A percentile compares a stretch with the other conserved stretches of the same genome.
Evolutionary conservation across 2,329 filamentous ascomycete species (phyloP).

Genomic region (Thelonectria rubi): DNA sequence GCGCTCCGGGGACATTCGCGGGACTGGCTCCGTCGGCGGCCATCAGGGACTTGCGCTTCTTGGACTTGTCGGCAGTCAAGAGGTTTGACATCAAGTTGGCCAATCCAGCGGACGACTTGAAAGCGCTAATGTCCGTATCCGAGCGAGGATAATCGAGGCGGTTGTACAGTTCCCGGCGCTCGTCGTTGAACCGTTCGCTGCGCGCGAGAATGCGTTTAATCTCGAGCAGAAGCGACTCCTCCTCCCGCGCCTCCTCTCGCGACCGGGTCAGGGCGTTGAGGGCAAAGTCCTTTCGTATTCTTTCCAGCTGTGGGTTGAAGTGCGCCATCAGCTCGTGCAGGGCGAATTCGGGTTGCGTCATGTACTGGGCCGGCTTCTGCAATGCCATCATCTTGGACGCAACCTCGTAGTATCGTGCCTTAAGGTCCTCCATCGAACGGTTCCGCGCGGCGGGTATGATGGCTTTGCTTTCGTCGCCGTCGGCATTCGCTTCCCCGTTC

Average conservation of each 20-base stretch:
- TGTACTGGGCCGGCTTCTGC: conserved; percentile 81
- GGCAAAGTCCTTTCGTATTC: conserved; percentile 84
- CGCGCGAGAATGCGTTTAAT: conserved; percentile 90
- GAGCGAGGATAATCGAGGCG: conserved; percentile 82
- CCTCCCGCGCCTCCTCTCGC: conserved; percentile 89
- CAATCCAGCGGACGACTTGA: conserved; percentile 83
- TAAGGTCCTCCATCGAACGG: conserved; percentile 88
- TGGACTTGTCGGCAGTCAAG: conserved; percentile 83
- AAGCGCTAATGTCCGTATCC: conserved; percentile 76
- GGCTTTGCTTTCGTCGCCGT: conserved; percentile 60
- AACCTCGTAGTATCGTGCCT: conserved; percentile 88
- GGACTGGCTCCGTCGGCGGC: conserved; percentile 65
- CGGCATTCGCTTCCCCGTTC: conserved; percentile 55
- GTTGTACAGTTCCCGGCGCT: conserved; percentile 86
- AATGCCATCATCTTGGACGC: conserved; percentile 83
- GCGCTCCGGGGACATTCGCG: conserved; percentile 49
- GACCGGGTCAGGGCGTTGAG: conserved; percentile 80
- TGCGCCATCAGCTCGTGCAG: conserved; percentile 86
- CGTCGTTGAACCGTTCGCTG: conserved; percentile 85
- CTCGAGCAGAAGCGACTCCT: conserved; percentile 88
- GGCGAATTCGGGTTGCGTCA: conserved; percentile 86
- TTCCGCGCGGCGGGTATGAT: conserved; percentile 61
- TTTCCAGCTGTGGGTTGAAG: conserved; percentile 84
- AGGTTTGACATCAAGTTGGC: conserved; percentile 84
- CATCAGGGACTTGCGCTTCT: conserved; percentile 82